phyloP scores from a whole-genome alignment of 768 basidiomycete species.

The Strobilomyces confusus region DNA sequence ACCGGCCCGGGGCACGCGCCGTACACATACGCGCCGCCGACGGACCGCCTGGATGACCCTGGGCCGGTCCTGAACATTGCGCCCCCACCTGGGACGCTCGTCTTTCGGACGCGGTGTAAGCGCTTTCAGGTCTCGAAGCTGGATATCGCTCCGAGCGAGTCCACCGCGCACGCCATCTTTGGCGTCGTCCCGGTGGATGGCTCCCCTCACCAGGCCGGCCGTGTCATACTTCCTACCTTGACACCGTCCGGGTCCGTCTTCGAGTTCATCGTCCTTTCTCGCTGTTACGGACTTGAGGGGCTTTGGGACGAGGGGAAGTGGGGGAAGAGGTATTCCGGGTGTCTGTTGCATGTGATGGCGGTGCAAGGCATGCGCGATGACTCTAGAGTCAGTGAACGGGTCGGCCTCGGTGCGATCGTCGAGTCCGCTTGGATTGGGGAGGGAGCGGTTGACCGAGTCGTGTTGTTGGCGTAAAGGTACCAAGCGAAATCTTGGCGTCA shows the following conservation, averaged over 20 bases:
- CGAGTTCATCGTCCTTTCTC: conserved; percentile 22
- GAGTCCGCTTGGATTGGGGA: conserved; percentile 18
- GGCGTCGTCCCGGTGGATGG: not conserved
- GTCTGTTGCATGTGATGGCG: conserved; percentile 20
- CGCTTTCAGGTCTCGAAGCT: conserved; percentile 7
- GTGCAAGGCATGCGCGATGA: conserved; percentile 4
- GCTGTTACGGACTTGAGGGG: not conserved
- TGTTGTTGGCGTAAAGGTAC: conserved; percentile 8
- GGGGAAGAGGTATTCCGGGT: conserved; percentile 11
- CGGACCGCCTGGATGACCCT: not conserved
- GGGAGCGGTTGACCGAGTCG: conserved; percentile 3
- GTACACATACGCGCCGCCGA: conserved; percentile 2
- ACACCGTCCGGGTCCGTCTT: conserved; percentile 3
- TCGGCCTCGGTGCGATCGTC: conserved; percentile 19
- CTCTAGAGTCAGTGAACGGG: conserved; percentile 11
- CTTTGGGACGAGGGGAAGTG: conserved; percentile 11
- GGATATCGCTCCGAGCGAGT: not conserved
- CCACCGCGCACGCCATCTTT: conserved; percentile 8
- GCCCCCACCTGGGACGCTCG: conserved; percentile 18
- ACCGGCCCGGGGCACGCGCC: not conserved
- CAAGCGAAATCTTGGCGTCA: not conserved
- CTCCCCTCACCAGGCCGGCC: conserved; percentile 3
- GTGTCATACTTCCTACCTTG: conserved; percentile 15
- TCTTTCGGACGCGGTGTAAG: conserved; percentile 20
- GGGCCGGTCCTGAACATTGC: not conserved